phyloP scores from a whole-genome alignment of 2,329 filamentous ascomycete species.

The Cladosporium oxysporum region DNA sequence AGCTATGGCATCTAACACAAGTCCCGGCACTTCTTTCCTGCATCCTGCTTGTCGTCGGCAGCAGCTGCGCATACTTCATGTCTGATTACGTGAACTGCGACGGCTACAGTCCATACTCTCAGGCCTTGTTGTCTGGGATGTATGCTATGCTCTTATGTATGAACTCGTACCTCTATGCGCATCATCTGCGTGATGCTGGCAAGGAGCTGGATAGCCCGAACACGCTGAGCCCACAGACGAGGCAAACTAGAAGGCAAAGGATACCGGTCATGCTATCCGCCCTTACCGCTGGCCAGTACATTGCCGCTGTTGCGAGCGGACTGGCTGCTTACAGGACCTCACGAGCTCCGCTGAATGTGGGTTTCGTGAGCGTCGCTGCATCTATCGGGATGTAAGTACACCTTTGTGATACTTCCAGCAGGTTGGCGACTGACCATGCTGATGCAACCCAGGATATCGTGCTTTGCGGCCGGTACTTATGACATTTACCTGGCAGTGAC shows the following conservation, averaged over 20 bases:
- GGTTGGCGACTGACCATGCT: neutral
- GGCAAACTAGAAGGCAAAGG: neutral
- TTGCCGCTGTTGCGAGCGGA: neutral
- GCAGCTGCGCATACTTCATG: neutral
- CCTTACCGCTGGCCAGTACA: neutral
- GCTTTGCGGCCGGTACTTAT: neutral
- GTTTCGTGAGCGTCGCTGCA: neutral
- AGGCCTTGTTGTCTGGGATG: neutral
- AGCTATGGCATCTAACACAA: neutral
- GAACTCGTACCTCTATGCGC: neutral
- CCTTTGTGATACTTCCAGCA: too few relatives aligned
- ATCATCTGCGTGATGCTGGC: neutral
- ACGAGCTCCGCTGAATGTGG: neutral
- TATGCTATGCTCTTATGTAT: neutral
- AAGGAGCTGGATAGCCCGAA: neutral
- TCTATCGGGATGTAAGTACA: neutral
- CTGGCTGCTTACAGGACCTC: neutral
- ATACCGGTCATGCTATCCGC: neutral
- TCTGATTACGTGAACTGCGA: conserved; percentile 3
- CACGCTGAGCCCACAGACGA: neutral
- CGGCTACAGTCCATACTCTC: neutral
- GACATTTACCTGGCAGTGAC: neutral
- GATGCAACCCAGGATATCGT: neutral
- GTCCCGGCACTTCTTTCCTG: neutral
- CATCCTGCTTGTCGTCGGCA: neutral